Percentiles rank a stretch among this genome's conserved stretches.
phyloP scores from a whole-genome alignment of 305 asterid species.

The Rubia occidens region DNA sequence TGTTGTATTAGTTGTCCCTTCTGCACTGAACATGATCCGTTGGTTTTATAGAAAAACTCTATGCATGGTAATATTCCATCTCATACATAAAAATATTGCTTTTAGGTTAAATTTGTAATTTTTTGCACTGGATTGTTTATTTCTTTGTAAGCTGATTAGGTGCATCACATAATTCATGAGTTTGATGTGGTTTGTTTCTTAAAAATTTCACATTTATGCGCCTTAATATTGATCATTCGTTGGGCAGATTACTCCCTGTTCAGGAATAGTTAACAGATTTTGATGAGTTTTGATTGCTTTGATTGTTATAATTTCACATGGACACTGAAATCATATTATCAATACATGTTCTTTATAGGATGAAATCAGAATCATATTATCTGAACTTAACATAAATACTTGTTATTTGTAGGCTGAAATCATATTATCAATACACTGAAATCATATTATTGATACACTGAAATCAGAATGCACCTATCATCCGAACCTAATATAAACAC shows the following conservation, averaged over 20 bases:
- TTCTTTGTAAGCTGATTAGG: not conserved
- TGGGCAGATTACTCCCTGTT: conserved; percentile 72
- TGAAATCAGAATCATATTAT: too few species aligned
- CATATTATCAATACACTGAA: too few species aligned
- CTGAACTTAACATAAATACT: too few species aligned
- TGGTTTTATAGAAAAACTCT: not conserved
- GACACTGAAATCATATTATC: too few species aligned
- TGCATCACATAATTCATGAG: conserved; percentile 1
- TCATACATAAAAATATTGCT: not conserved
- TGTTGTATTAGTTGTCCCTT: not conserved
- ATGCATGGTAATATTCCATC: not conserved
- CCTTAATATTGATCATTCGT: conserved; percentile 13
- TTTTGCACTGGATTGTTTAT: not conserved
- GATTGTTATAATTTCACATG: too few species aligned
- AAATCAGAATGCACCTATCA: too few species aligned
- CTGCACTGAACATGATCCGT: not conserved
- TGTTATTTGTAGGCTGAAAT: too few species aligned
- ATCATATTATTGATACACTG: too few species aligned
- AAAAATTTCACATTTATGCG: conserved; percentile 3
- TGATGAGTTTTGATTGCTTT: too few species aligned
- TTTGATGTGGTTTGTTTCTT: not conserved
- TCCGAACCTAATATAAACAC: too few species aligned
- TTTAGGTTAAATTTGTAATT: not conserved
- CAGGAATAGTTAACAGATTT: conserved; percentile 57
- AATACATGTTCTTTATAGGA: too few species aligned